Percentiles rank a stretch among this genome's conserved stretches.
phyloP scores from a whole-genome alignment of 169 alveolate genomes.

The Cyclospora cayetanensis region DNA sequence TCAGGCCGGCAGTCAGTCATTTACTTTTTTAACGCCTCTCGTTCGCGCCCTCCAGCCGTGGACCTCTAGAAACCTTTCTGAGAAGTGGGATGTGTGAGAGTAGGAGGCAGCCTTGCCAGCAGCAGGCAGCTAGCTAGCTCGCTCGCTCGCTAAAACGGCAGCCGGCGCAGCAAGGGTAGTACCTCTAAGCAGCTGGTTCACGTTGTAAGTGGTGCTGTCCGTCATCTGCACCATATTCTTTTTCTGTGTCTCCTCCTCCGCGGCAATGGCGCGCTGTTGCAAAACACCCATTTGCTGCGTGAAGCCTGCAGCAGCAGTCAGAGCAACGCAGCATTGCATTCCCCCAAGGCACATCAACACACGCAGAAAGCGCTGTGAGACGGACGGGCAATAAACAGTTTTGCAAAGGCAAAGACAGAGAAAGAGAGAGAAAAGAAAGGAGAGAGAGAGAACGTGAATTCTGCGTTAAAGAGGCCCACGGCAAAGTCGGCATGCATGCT shows the following conservation, averaged over 20 bases:
- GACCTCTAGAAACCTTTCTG: constrained; percentile 43
- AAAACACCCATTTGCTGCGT: constrained; percentile 47
- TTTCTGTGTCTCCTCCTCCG: constrained; percentile 35
- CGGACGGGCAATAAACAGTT: not conserved
- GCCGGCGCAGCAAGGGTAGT: not conserved
- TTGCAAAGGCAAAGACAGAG: not conserved
- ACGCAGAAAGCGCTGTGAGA: not conserved
- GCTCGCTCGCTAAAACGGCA: not conserved
- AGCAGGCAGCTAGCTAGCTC: not conserved
- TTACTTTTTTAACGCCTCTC: too few species aligned
- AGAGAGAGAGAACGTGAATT: not conserved
- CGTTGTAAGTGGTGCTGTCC: constrained; percentile 6
- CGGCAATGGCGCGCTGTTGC: constrained; percentile 7
- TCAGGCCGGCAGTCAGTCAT: too few species aligned
- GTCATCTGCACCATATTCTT: constrained; percentile 23
- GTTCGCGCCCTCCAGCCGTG: too few species aligned
- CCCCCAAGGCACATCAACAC: not conserved
- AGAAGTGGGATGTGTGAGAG: constrained; percentile 46
- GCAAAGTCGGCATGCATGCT: too few species aligned
- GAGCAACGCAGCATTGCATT: not conserved
- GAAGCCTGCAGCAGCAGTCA: constrained; percentile 18
- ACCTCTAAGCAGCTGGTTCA: constrained; percentile 16
- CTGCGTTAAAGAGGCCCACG: too few species aligned
- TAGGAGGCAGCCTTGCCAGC: constrained; percentile 62
- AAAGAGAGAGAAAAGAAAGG: not conserved